Evolutionary conservation across 1,284 basidiomycete species (phyloP), one percentile per base, ranked within the genome.

Genomic region (Bondarzewia mesenterica): DNA sequence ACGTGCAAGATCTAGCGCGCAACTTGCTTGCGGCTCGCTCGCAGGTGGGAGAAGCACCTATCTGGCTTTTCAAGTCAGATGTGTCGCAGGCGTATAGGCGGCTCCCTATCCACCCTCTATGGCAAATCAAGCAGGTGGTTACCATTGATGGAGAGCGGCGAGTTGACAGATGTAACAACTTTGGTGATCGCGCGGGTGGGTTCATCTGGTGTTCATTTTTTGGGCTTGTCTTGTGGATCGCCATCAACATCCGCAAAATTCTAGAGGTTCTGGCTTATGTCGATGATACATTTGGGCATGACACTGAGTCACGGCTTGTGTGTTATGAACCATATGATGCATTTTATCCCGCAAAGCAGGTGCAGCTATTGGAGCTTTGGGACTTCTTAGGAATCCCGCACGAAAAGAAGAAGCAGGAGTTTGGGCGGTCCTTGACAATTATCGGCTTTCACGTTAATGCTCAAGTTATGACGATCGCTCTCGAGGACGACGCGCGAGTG

Each of bases 91-190:
- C 73, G 0, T 75, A 69, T 39, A 55, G 60, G 0, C 54, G 57
- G 0, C 52, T 71, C 2, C 72, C 71, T 0, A 59, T 72, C 52
- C 65, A 70, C 38, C 64, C 63, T 0, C 43, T 61, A 0, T 76
- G 71, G 72, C 73, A 77, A 44, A 48, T 74, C 3, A 66, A 68
- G 37, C 72, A 75, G 35, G 52, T 71, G 0, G 58, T 67, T 1
- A 62, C 56, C 0, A 51, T 73, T 7, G 53, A 62, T 0, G 59
- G 57, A 0, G 0, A 47, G 0, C 50, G 43, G 0, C 52, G 59
- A 26, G 52, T 74, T 2, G 68, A 74, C 43, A 44, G 65, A 0
- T 53, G 58, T 5, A 62, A 61, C 21, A 55, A 56, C 0, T 72
- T 73, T 51, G 69, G 71, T 0, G 58, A 55, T 2, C 50, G 55